Conservation (phyloP, 2,329 filamentous ascomycete genomes). For the Cladosporium phlei region DNA sequence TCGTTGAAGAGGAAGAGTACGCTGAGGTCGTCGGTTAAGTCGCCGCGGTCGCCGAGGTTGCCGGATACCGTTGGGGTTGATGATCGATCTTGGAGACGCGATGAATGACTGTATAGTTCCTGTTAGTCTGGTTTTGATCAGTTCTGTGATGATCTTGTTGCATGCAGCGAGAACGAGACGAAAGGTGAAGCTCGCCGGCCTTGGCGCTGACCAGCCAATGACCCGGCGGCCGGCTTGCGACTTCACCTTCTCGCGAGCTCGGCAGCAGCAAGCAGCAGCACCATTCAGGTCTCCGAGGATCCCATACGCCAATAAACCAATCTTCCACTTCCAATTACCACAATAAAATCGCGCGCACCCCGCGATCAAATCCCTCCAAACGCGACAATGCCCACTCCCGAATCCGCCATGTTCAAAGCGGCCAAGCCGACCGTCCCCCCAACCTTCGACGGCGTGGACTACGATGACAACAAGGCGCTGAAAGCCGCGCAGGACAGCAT, state of each 20-base stretch:
- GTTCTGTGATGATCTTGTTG: too few species aligned
- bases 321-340: background rate
- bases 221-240: slow-evolving; percentile 4
- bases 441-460: slow-evolving; percentile 82
- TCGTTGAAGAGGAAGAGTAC: slow-evolving; percentile 22
- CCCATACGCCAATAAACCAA: background rate
- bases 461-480: slow-evolving; percentile 72
- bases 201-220: slow-evolving; percentile 7
- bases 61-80: too few species aligned
- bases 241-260: slow-evolving; percentile 3
- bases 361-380: too few species aligned
- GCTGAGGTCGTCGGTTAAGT: slow-evolving; percentile 12
- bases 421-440: slow-evolving; percentile 78
- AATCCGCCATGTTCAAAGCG: slow-evolving; percentile 75
- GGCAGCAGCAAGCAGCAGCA: too few species aligned
- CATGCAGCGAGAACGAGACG: too few species aligned
- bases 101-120: too few species aligned
- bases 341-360: background rate
- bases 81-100: too few species aligned
- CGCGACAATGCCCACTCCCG: slow-evolving; percentile 67
- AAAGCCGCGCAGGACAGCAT: slow-evolving; percentile 80
- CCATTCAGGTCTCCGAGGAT: too few species aligned
- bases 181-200: background rate
- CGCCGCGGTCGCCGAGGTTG: background rate
- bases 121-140: too few species aligned